Evolutionary conservation across 805 yeast species (phyloP).

Genomic region (Wickerhamomyces mucosus): DNA sequence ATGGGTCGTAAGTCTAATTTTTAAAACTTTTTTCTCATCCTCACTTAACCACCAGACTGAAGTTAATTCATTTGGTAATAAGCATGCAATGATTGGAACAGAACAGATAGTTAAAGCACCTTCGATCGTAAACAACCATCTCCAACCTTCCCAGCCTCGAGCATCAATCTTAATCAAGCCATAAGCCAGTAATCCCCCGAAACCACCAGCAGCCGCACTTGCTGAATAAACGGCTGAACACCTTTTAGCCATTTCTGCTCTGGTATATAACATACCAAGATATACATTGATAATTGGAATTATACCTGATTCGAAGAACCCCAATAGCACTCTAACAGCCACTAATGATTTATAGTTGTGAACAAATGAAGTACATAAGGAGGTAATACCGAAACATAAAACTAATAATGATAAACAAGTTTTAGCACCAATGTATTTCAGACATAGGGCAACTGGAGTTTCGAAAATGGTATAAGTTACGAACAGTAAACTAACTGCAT

Average conservation of each 20-base stretch:
- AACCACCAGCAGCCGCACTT: slow-evolving; percentile 32
- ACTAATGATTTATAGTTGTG: slow-evolving; percentile 32
- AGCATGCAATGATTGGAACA: slow-evolving; percentile 24
- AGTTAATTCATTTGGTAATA: slow-evolving; percentile 31
- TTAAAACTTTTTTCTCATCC: slow-evolving; percentile 29
- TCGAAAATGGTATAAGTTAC: slow-evolving; percentile 33
- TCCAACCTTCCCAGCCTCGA: slow-evolving; percentile 34
- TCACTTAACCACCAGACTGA: slow-evolving; percentile 30
- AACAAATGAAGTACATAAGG: slow-evolving; percentile 34
- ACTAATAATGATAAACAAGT: slow-evolving; percentile 24
- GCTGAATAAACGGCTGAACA: slow-evolving; percentile 21
- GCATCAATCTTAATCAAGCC: slow-evolving; percentile 35
- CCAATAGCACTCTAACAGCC: slow-evolving; percentile 39
- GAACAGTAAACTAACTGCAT: slow-evolving; percentile 35
- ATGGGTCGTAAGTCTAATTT: slow-evolving; percentile 26
- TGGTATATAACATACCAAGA: slow-evolving; percentile 36
- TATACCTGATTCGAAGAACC: slow-evolving; percentile 42
- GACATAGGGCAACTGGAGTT: slow-evolving; percentile 28
- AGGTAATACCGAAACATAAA: slow-evolving; percentile 29
- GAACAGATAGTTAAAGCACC: slow-evolving; percentile 33
- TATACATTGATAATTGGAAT: slow-evolving; percentile 40
- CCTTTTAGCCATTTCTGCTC: slow-evolving; percentile 38
- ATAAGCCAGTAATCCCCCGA: slow-evolving; percentile 44
- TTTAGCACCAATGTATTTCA: slow-evolving; percentile 28
- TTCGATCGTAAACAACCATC: slow-evolving; percentile 42